Evolutionary conservation across 2,329 filamentous ascomycete species (phyloP), one percentile per base, ranked within the genome.

Genomic region (Apiospora pterosperma): DNA sequence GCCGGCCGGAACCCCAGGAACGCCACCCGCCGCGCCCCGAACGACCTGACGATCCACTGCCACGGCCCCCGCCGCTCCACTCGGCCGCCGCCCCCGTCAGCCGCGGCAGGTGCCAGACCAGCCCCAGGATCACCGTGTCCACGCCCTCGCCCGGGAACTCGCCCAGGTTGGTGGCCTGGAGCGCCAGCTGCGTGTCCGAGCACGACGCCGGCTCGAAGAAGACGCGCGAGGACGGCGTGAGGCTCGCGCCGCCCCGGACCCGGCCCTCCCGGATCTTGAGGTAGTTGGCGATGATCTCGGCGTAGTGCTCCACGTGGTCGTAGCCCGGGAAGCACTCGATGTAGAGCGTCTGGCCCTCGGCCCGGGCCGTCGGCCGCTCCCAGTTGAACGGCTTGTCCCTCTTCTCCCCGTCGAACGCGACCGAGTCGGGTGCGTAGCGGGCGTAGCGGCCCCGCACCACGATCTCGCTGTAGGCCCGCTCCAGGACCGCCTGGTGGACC

Each of bases 371-470:
- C 4, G 68, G 68, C 1, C 68, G 65, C 63, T 69, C 63, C 68
- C 68, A 69, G 60, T 69, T 69, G 67, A 68, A 69, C 2, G 68
- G 68, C 62, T 69, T 69, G 58, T 68, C 68, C 28, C 67, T 58
- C 65, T 69, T 69, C 59, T 69, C 68, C 8, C 68, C 68, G 1
- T 66, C 58, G 44, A 69, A 69, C 4, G 61, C 38, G 21, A 67
- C 65, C 11, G 65, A 66, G 14, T 34, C 55, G 42, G 28, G 44
- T 19, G 48, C 19, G 48, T 55, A 28, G 28, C 59, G 31, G 1
- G 31, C 36, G 39, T 69, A 67, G 36, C 36, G n/a, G 8, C 67
- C 63, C 2, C 61, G 38, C 7, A 69, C 67, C 1, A 66, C 60
- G 16, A 69, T 69, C 41, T 64, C 64, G 55, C 63, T 41, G 55